Evolutionary conservation across 2,329 filamentous ascomycete species (phyloP).

Genomic region (Fusarium pseudocircinatum): DNA sequence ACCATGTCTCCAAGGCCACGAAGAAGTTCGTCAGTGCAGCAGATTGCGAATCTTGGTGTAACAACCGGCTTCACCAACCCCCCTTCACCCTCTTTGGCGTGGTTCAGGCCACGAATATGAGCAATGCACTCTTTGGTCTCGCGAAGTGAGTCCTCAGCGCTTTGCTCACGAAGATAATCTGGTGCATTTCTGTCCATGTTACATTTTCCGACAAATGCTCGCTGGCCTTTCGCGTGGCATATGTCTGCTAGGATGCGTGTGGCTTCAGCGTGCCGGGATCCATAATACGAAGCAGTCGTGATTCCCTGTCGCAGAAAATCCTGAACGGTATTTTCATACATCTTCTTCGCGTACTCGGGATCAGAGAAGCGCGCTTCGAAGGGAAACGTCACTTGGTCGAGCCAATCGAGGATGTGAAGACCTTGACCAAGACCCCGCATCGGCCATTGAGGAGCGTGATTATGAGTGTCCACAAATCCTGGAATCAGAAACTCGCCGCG

Average conservation of each 20-base stretch:
- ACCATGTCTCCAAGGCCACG: slow-evolving; percentile 10
- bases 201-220: slow-evolving; percentile 18
- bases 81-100: not conserved
- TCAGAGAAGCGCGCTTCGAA: slow-evolving; percentile 12
- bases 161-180: slow-evolving; percentile 3
- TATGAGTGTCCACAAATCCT: slow-evolving; percentile 73
- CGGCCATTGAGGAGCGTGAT: slow-evolving; percentile 70
- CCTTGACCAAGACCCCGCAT: slow-evolving; percentile 60
- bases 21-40: slow-evolving; percentile 15
- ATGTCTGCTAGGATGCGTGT: slow-evolving; percentile 11
- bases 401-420: slow-evolving; percentile 69
- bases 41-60: slow-evolving; percentile 20
- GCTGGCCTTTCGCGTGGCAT: not conserved
- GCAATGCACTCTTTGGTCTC: slow-evolving; percentile 9
- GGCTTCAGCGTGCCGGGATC: slow-evolving; percentile 12
- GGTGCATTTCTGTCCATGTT: slow-evolving; percentile 22
- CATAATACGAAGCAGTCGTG: slow-evolving; percentile 18
- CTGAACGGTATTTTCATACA: slow-evolving; percentile 8
- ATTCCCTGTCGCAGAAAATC: slow-evolving; percentile 16
- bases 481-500: slow-evolving; percentile 51
- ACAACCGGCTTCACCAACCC: slow-evolving; percentile 6
- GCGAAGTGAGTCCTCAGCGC: not conserved
- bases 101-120: not conserved
- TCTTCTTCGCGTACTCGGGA: not conserved
- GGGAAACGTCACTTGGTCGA: slow-evolving; percentile 69